phyloP scores from a whole-genome alignment of 768 basidiomycete species.

The Phaeotremella fagi region DNA sequence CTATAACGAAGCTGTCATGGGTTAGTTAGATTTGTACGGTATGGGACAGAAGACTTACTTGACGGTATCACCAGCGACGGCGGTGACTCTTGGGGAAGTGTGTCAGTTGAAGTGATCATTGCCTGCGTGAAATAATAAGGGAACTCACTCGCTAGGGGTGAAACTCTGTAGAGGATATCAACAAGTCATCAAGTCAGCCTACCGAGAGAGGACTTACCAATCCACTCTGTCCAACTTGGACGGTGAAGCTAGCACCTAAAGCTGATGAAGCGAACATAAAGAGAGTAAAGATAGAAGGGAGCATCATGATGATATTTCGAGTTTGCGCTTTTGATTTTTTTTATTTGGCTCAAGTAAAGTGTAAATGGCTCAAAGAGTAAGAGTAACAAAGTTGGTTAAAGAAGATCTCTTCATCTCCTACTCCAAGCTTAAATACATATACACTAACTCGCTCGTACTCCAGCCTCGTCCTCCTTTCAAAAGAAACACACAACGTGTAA shows the following conservation, averaged over 20 bases:
- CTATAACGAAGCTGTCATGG: neutral
- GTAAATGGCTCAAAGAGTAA: too few species aligned
- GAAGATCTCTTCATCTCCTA: too few species aligned
- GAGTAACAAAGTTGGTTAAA: too few species aligned
- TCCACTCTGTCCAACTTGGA: neutral
- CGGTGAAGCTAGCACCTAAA: neutral
- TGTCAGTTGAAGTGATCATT: neutral
- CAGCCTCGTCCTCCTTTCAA: too few species aligned
- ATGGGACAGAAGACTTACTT: neutral
- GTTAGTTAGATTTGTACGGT: neutral
- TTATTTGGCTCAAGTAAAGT: too few species aligned
- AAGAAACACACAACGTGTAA: too few species aligned
- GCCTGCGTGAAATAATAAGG: neutral
- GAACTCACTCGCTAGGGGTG: neutral
- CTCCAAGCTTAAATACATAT: too few species aligned
- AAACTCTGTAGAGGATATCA: slow-evolving; percentile 1
- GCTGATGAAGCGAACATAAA: neutral
- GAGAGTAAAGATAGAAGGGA: neutral
- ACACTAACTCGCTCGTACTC: too few species aligned
- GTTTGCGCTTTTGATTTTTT: neutral
- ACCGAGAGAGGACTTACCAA: neutral
- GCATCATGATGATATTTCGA: neutral
- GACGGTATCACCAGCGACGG: slow-evolving; percentile 4
- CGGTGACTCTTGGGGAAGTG: neutral
- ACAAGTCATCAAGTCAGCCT: neutral